A percentile compares a stretch with the other conserved stretches of the same genome.
Conservation (phyloP, 2,329 filamentous ascomycete species). For the Aspergillus amoenus region DNA sequence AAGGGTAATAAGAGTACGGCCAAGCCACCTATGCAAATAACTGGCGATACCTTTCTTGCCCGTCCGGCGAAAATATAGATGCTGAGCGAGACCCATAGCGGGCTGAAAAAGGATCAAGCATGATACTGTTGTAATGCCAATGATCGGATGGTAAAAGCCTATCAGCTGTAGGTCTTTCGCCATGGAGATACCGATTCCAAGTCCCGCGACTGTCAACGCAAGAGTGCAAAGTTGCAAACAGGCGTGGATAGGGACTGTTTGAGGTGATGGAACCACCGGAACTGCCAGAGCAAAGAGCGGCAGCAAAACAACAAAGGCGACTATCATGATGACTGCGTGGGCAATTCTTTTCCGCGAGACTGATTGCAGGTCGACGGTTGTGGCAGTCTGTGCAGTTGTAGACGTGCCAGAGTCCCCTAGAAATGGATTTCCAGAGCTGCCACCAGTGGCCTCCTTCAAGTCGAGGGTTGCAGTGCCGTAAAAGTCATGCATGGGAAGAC, state of each 20-base stretch:
- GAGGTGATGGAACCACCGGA: conserved; percentile 11
- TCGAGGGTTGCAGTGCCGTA: conserved; percentile 11
- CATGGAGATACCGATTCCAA: conserved; percentile 50
- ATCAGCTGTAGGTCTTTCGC: too few relatives aligned
- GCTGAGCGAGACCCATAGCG: conserved; percentile 52
- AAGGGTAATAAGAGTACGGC: conserved; percentile 50
- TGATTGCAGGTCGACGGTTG: too few relatives aligned
- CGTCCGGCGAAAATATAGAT: conserved; percentile 50
- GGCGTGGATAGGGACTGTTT: conserved; percentile 12
- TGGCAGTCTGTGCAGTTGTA: too few relatives aligned
- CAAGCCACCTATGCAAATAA: conserved; percentile 55
- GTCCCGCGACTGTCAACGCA: conserved; percentile 47
- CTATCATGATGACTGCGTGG: conserved; percentile 24
- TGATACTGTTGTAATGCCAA: conserved; percentile 52
- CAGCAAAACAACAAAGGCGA: conserved; percentile 23
- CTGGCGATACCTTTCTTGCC: conserved; percentile 47
- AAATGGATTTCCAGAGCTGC: too few relatives aligned
- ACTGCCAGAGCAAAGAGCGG: conserved; percentile 21
- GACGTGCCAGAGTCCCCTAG: too few relatives aligned
- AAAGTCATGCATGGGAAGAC: conserved; percentile 23
- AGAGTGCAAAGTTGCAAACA: conserved; percentile 48
- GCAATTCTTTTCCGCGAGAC: conserved; percentile 1
- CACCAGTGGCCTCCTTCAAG: background rate
- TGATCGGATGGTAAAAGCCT: conserved; percentile 47
- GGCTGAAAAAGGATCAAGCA: conserved; percentile 58